phyloP scores from a whole-genome alignment of 2,329 filamentous ascomycete genomes.

The Colletotrichum sp. region DNA sequence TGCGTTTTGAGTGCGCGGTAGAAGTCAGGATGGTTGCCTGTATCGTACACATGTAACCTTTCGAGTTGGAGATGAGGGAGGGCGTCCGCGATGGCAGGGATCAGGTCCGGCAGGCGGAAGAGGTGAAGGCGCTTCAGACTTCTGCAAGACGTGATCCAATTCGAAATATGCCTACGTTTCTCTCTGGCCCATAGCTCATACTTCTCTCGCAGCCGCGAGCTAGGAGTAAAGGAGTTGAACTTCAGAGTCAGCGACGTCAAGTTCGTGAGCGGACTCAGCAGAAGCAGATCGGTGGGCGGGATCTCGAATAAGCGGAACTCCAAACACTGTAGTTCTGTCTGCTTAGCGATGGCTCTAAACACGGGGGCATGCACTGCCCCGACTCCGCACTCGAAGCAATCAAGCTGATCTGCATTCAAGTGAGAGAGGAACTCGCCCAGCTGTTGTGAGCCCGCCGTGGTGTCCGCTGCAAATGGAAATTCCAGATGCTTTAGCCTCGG shows the following conservation, averaged over 20 bases:
- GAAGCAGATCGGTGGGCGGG: background rate
- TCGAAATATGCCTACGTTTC: background rate
- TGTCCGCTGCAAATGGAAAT: background rate
- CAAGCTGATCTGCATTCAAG: background rate
- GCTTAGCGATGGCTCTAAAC: background rate
- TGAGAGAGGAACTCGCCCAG: background rate
- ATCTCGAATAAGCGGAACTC: background rate
- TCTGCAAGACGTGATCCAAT: background rate
- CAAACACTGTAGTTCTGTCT: background rate
- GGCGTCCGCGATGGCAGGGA: background rate
- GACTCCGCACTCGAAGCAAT: background rate
- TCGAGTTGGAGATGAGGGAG: background rate
- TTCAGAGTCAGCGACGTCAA: background rate
- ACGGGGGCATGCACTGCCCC: background rate
- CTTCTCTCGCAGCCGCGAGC: accelerated
- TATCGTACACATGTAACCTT: background rate
- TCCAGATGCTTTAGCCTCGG: background rate
- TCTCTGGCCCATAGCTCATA: background rate
- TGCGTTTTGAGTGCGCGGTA: background rate
- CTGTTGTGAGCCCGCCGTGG: background rate
- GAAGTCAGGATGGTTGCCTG: background rate
- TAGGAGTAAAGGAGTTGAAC: background rate
- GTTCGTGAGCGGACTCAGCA: background rate
- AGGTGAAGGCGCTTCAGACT: background rate
- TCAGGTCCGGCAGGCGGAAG: background rate